Base-by-base conservation (phyloP, 257 asterid genomes). In the Ilex aquifolium region DNA sequence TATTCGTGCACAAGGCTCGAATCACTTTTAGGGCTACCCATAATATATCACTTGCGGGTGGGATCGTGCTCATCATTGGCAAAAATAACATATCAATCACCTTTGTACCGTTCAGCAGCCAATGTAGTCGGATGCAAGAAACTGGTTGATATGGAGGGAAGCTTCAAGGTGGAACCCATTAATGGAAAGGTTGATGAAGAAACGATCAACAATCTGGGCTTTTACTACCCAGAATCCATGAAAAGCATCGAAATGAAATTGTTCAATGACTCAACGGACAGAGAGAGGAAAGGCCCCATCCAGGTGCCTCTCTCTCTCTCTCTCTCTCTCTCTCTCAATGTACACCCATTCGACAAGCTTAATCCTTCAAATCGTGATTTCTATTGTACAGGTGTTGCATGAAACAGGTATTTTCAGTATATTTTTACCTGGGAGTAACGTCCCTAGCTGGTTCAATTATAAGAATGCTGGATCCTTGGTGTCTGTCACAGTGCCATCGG, bases 1-100 rank as follows among this genome's bases (percentile, higher is more conserved):
- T 17, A 57, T 32, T 66, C 44, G 16, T 66, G 71, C 32, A 32
- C 57, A 13, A 49, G 32, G 65, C 54, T 66, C 54, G 58, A 66
- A 42, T 2, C 13, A 7, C 64, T 66, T 42, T 14, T 44, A 3
- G 51, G 58, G 30, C 4, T 59, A n/a, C 65, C 65, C n/a, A n/a
- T n/a, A n/a, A n/a, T n/a, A n/a, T n/a, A n/a, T n/a, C n/a, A n/a
- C n/a, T n/a, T n/a, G n/a, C n/a, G n/a, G n/a, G 44, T 21, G 39
- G n/a, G n/a, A n/a, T n/a, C n/a, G n/a, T n/a, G n/a, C n/a, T n/a
- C n/a, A n/a, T n/a, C n/a, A n/a, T n/a, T n/a, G n/a, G n/a, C n/a
- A n/a, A n/a, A n/a, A n/a, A n/a, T n/a, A 64, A 64, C 40, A 50
- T 64, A 40, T 56, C 21, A 32, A 3, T 2, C 6, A 36, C 5